Percentiles rank a stretch among this genome's conserved stretches.
phyloP scores from a whole-genome alignment of 1,284 basidiomycete genomes.

The Cryptococcus neoformans region DNA sequence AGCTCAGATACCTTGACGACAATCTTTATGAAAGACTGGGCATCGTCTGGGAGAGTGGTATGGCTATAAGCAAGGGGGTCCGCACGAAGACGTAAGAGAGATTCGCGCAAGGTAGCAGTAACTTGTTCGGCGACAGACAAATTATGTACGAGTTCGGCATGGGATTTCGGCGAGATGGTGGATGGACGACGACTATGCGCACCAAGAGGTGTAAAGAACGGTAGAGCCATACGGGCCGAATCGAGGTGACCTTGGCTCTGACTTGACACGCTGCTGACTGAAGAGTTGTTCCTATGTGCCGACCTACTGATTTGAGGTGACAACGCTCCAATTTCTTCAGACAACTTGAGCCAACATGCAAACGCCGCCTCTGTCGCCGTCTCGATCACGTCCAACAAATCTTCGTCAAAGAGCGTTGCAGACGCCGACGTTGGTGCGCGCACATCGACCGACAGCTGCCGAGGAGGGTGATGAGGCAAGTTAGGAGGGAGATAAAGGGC shows the following conservation, averaged over 20 bases:
- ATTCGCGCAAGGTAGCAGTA: constrained; percentile 36
- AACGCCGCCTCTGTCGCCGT: constrained; percentile 51
- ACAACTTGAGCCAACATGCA: constrained; percentile 51
- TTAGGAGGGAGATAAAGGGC: constrained; percentile 15
- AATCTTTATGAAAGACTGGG: constrained; percentile 46
- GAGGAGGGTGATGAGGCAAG: constrained; percentile 8
- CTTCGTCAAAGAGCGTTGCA: constrained; percentile 49
- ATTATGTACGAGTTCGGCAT: constrained; percentile 40
- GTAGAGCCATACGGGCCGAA: constrained; percentile 9
- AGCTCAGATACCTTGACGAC: constrained; percentile 51
- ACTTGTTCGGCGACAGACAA: constrained; percentile 42
- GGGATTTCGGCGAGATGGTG: constrained; percentile 32
- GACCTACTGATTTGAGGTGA: constrained; percentile 15
- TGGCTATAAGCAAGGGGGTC: constrained; percentile 28
- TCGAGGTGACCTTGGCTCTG: constrained; percentile 3
- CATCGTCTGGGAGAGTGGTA: constrained; percentile 34
- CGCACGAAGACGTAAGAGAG: constrained; percentile 42
- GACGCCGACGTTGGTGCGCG: constrained; percentile 46
- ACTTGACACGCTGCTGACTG: constrained; percentile 17
- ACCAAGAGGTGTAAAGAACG: constrained; percentile 3
- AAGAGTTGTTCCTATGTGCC: constrained; percentile 19
- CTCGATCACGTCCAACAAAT: constrained; percentile 52
- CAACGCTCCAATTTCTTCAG: constrained; percentile 49
- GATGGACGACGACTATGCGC: constrained; percentile 16
- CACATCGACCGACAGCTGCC: constrained; percentile 44